phyloP scores from a whole-genome alignment of 176 grass and related monocot genomes.

The Lolium perenne region DNA sequence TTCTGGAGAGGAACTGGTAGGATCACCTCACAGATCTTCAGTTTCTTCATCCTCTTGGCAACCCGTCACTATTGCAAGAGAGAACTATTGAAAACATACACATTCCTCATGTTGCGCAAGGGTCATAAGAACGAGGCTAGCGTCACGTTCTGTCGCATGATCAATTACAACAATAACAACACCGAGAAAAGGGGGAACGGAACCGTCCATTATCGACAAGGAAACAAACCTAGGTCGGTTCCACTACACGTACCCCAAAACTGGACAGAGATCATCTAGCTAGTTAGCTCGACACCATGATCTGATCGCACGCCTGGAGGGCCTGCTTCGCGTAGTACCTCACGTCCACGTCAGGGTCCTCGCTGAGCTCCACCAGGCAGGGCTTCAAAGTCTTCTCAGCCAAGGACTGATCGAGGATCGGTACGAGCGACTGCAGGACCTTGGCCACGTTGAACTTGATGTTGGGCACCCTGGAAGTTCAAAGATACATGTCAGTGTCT shows the following conservation, averaged over 20 bases:
- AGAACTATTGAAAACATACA: too few species aligned
- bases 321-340: constrained; percentile 82
- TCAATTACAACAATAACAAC: background rate
- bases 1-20: too few species aligned
- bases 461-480: constrained; percentile 78
- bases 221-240: constrained; percentile 1
- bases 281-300: constrained; percentile 83
- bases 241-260: constrained; percentile 51
- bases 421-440: constrained; percentile 74
- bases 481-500: background rate
- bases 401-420: constrained; percentile 82
- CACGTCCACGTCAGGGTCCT: constrained; percentile 98
- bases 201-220: background rate
- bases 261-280: constrained; percentile 6
- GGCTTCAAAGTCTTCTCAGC: constrained; percentile 76
- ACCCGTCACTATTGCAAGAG: too few species aligned
- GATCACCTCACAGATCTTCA: too few species aligned
- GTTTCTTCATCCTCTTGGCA: too few species aligned
- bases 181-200: background rate
- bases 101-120: too few species aligned
- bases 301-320: constrained; percentile 82
- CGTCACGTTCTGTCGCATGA: background rate
- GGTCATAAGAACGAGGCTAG: too few species aligned
- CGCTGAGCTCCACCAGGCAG: constrained; percentile 89
- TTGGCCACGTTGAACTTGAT: constrained; percentile 98